Evolutionary conservation across 495 filamentous ascomycete genomes (phyloP).

Genomic region (Penicillium arizonense): DNA sequence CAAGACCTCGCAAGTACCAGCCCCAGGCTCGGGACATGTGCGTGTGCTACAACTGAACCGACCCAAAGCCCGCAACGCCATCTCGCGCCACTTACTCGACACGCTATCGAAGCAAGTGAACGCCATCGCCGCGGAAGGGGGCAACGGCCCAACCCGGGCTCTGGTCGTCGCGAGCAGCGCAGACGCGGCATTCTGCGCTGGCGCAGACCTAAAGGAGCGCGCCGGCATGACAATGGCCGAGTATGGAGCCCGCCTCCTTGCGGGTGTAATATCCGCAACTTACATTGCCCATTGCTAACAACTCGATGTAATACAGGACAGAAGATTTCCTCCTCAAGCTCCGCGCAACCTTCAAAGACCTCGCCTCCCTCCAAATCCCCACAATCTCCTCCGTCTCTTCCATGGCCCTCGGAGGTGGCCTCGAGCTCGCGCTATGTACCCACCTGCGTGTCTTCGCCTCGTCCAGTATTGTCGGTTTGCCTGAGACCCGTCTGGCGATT

Average conservation of each 20-base stretch:
- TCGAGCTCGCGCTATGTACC: conserved; percentile 86
- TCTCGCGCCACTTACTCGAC: conserved; percentile 73
- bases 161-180: conserved; percentile 76
- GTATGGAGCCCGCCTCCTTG: conserved; percentile 29
- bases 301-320: conserved; percentile 50
- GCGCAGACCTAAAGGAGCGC: conserved; percentile 91
- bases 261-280: not conserved
- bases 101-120: conserved; percentile 68
- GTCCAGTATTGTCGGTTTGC: conserved; percentile 72
- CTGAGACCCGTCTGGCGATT: conserved; percentile 89
- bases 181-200: conserved; percentile 85
- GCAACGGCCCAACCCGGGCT: conserved; percentile 64
- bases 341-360: conserved; percentile 63
- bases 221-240: conserved; percentile 69
- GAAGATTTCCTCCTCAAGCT: conserved; percentile 72
- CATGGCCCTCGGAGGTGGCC: conserved; percentile 83
- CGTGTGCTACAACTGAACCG: conserved; percentile 84
- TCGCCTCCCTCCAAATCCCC: conserved; percentile 75
- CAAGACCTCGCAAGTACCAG: conserved; percentile 67
- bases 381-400: conserved; percentile 83
- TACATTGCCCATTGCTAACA: not conserved
- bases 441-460: conserved; percentile 80
- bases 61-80: conserved; percentile 81
- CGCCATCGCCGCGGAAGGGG: conserved; percentile 65
- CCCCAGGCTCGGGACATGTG: conserved; percentile 80